Evolutionary conservation across 2,329 filamentous ascomycete genomes (phyloP).

Genomic region (Ascochyta clinopodiicola): DNA sequence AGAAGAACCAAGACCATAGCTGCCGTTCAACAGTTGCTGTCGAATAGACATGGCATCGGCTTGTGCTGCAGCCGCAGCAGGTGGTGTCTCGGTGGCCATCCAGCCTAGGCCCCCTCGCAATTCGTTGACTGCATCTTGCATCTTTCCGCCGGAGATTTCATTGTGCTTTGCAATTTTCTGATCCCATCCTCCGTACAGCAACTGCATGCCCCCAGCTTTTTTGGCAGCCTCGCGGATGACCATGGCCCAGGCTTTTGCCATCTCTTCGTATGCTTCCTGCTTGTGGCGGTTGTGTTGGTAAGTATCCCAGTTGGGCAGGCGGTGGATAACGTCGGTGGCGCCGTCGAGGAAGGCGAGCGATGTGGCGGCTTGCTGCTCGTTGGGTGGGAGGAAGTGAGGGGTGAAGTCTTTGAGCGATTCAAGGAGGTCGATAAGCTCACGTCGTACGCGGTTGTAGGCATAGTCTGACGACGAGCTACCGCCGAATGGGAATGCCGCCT

Average conservation of each 20-base stretch:
- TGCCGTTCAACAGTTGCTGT: constrained; percentile 62
- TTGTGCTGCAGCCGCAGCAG: constrained; percentile 27
- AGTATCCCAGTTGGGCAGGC: constrained; percentile 88
- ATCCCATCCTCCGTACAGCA: constrained; percentile 93
- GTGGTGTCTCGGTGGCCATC: constrained; percentile 63
- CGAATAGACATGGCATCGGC: constrained; percentile 46
- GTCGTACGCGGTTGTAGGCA: constrained; percentile 89
- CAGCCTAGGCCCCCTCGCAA: constrained; percentile 78
- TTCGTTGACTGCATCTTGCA: constrained; percentile 80
- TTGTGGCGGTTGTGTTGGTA: constrained; percentile 91
- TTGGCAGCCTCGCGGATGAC: constrained; percentile 92
- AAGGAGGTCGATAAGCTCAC: constrained; percentile 78
- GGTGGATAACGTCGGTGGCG: constrained; percentile 88
- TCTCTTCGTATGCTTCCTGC: constrained; percentile 94
- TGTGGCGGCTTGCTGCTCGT: constrained; percentile 80
- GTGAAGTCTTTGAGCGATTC: constrained; percentile 94
- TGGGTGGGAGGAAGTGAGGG: constrained; percentile 91
- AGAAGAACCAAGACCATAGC: constrained; percentile 61
- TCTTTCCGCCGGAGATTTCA: constrained; percentile 79
- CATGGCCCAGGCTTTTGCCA: constrained; percentile 89
- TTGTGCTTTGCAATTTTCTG: constrained; percentile 87
- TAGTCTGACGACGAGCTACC: constrained; percentile 88
- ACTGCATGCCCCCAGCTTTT: constrained; percentile 81
- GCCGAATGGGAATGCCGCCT: constrained; percentile 81
- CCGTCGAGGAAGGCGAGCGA: constrained; percentile 89